Percentiles rank a stretch among this genome's conserved stretches.
Evolutionary conservation across 176 grass and related monocot genomes (phyloP).

Genomic region (Hordeum vulgare): DNA sequence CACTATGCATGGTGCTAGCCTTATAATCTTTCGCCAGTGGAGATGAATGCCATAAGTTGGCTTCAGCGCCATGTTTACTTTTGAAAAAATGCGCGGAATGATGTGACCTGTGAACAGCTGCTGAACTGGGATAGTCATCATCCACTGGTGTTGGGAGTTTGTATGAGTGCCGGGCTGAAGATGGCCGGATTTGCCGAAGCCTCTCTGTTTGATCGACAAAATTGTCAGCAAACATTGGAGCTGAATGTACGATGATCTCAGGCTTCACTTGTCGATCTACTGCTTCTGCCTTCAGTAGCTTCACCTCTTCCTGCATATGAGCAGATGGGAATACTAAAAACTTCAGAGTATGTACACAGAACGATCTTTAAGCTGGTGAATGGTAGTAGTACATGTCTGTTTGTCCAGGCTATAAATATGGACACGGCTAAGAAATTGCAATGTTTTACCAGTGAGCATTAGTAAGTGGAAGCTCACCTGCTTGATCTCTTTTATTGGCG

Average conservation of each 20-base stretch:
- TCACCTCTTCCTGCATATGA: constrained; percentile 50
- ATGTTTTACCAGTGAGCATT: neutral
- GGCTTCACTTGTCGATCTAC: constrained; percentile 26
- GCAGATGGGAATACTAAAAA: neutral
- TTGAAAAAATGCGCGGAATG: constrained; percentile 33
- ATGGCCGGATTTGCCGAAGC: constrained; percentile 49
- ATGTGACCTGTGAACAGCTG: constrained; percentile 24
- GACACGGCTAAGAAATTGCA: neutral
- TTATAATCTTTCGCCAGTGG: constrained; percentile 35
- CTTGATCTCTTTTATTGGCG: constrained; percentile 39
- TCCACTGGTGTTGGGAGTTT: constrained; percentile 62
- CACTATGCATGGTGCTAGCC: constrained; percentile 28
- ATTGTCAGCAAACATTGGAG: constrained; percentile 44
- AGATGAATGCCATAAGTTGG: constrained; percentile 46
- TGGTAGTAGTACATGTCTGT: no score
- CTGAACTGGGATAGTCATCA: constrained; percentile 10
- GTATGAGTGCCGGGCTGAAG: constrained; percentile 52
- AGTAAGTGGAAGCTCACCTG: constrained; percentile 35
- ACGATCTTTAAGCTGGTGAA: neutral
- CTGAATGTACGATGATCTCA: constrained; percentile 42
- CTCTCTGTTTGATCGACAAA: constrained; percentile 45
- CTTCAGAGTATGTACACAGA: neutral
- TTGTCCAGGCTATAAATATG: neutral
- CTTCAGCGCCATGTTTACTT: constrained; percentile 22
- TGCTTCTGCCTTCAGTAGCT: constrained; percentile 30